Evolutionary conservation across 768 basidiomycete genomes (phyloP).

Genomic region (Pleurotus eryngii): DNA sequence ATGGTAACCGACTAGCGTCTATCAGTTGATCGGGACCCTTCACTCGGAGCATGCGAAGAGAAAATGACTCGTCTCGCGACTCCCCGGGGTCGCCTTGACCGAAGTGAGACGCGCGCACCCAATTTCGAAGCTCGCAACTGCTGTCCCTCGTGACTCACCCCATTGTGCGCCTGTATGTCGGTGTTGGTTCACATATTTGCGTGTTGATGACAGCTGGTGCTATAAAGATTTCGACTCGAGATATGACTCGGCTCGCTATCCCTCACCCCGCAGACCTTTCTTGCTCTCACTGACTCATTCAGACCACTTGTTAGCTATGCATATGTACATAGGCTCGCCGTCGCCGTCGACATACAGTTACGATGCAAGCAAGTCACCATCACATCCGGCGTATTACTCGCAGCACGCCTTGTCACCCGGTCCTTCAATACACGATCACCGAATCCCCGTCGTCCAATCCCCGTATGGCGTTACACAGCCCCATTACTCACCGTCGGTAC

Average conservation of each 20-base stretch:
- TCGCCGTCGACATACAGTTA: slow-evolving; percentile 3
- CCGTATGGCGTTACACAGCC: slow-evolving; percentile 1
- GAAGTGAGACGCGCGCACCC: slow-evolving; percentile 1
- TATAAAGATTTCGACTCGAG: slow-evolving; percentile 6
- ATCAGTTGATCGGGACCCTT: background rate
- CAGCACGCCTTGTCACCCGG: slow-evolving; percentile 4
- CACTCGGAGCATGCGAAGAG: background rate
- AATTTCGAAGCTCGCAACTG: slow-evolving; percentile 1
- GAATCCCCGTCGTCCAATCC: background rate
- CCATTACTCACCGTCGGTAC: background rate
- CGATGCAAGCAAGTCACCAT: background rate
- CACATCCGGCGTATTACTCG: background rate
- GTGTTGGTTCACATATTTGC: slow-evolving; percentile 8
- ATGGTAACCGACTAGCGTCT: background rate
- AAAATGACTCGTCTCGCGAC: slow-evolving; percentile 3
- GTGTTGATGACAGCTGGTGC: slow-evolving; percentile 2
- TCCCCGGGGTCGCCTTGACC: background rate
- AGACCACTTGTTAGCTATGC: background rate
- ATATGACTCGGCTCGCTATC: slow-evolving; percentile 1
- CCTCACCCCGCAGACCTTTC: background rate
- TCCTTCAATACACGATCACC: background rate
- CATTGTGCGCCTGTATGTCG: slow-evolving; percentile 8
- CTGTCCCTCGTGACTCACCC: slow-evolving; percentile 1
- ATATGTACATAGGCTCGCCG: slow-evolving; percentile 6
- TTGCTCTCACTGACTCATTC: slow-evolving; percentile 2